Base-by-base conservation (phyloP, 2,329 filamentous ascomycete species). In the Pestalotiopsis sp. region DNA sequence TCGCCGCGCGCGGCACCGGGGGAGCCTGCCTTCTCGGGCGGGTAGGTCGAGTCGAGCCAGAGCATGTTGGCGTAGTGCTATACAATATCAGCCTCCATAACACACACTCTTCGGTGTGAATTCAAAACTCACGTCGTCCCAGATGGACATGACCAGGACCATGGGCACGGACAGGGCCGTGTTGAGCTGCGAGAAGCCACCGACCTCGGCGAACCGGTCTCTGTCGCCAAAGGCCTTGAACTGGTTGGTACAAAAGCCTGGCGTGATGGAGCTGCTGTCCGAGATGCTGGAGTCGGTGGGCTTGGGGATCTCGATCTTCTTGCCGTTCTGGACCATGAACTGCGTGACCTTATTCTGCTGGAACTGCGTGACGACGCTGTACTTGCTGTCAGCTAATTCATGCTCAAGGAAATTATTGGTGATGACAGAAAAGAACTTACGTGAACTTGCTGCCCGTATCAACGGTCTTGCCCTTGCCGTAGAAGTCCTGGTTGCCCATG, bases 121-220 rank as follows among this genome's bases (percentile, higher is more conserved):
- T 1, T 23, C 20, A 57, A 25, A 38, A 73, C 74, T 73, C 69
- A 77, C 75, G 79, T 91, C 89, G 73, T 90, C 88, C 87, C 86
- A 88, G 72, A 88, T 81, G 41, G 82, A 85, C 84, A 91, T 84
- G 73, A 90, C 88, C 20, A 91, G 83, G 39, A 90, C 89, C 85
- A 91, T 88, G 59, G 88, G 88, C 68, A 83, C 74, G 6, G 78
- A 78, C 64, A 91, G 77, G 25, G 86, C 87, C 2, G 81, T 72
- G 72, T 84, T 84, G 83, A 91, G 87, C 38, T 77, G 76, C 11
- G 80, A 75, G 70, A 89, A 77, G 23, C 89, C 89, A 59, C 88
- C 89, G 60, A 86, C 81, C 64, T 81, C 75, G 61, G 78, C 76
- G 80, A 89, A 91, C 68, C 81, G 78, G 73, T 86, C 79, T 23